These are phyloP conservation scores for Alternaria sp. DNA, from an alignment of 2,329 filamentous ascomycete genomes.

Conservation along the genomic window DNA sequence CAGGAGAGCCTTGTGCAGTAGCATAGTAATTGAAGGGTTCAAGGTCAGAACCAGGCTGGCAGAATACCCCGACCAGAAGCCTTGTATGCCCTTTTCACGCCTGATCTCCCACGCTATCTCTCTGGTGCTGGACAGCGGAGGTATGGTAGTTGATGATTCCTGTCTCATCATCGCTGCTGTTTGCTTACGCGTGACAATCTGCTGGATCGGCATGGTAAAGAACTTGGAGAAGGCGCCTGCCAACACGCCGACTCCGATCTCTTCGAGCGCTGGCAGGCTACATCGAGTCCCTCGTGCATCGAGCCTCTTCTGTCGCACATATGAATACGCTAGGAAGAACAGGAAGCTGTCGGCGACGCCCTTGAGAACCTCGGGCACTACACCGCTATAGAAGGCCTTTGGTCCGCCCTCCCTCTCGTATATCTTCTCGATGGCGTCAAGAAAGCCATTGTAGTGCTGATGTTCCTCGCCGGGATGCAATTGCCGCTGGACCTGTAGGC, in stretches of 20 bases:
- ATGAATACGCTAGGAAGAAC: constrained; percentile 84
- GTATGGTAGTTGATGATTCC: constrained; percentile 43
- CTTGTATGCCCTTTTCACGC: constrained; percentile 73
- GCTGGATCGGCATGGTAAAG: constrained; percentile 81
- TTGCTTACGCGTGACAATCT: constrained; percentile 83
- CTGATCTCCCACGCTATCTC: constrained; percentile 71
- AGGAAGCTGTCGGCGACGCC: constrained; percentile 75
- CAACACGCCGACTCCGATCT: constrained; percentile 75
- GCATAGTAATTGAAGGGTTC: constrained; percentile 87
- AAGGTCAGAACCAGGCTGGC: constrained; percentile 80
- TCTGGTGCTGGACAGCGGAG: constrained; percentile 51
- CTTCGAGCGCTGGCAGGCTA: constrained; percentile 70
- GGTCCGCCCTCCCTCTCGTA: constrained; percentile 74
- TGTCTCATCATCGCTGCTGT: constrained; percentile 65
- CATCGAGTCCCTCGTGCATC: constrained; percentile 32
- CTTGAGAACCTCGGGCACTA: constrained; percentile 56
- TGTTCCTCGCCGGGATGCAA: constrained; percentile 54
- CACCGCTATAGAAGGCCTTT: constrained; percentile 68
- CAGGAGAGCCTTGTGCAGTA: constrained; percentile 77
- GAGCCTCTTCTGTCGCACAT: constrained; percentile 58
- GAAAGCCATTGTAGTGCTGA: constrained; percentile 69
- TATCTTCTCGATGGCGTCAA: constrained; percentile 76
- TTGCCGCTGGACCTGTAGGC: constrained; percentile 79
- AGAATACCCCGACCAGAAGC: constrained; percentile 89
- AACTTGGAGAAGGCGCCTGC: constrained; percentile 79